A percentile compares a stretch with the other conserved stretches of the same genome.
Evolutionary conservation across 345 rosid species (phyloP).

Genomic region (Syzygium grande): DNA sequence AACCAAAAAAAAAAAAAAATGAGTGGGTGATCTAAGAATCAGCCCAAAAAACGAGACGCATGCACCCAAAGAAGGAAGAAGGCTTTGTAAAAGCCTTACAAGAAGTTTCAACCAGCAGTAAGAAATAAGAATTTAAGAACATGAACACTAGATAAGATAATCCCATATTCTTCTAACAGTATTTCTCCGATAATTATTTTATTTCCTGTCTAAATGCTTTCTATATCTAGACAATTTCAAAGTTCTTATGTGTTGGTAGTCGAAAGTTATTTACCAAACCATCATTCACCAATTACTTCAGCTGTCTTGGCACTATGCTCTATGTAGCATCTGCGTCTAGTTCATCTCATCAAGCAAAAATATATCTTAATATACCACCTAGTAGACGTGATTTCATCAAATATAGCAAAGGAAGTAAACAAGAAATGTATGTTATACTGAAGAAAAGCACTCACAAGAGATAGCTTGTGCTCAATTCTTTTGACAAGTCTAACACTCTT

Average conservation of each 20-base stretch:
- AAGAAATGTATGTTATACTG: neutral
- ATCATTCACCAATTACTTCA: neutral
- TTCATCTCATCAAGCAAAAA: neutral
- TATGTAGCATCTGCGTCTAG: neutral
- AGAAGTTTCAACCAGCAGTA: neutral
- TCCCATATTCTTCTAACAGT: neutral
- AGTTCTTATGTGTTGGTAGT: neutral
- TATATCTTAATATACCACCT: neutral
- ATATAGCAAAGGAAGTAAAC: neutral
- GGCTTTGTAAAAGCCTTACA: neutral
- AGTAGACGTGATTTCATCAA: neutral
- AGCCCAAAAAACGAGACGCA: neutral
- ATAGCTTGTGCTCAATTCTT: constrained; percentile 71
- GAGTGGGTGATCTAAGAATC: neutral
- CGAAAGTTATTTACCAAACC: neutral
- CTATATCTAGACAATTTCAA: neutral
- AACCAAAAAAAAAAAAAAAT: neutral
- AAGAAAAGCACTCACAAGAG: constrained; percentile 47
- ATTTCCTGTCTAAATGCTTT: neutral
- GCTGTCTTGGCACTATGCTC: neutral
- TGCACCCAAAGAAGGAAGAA: neutral
- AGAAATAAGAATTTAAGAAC: neutral
- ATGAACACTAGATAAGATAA: neutral
- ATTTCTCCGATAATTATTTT: neutral
- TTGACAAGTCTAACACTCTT: constrained; percentile 58